These are phyloP conservation scores for Coccomyxa sp. DNA, from an alignment of 139 green algal species.

Conservation along the genomic window DNA sequence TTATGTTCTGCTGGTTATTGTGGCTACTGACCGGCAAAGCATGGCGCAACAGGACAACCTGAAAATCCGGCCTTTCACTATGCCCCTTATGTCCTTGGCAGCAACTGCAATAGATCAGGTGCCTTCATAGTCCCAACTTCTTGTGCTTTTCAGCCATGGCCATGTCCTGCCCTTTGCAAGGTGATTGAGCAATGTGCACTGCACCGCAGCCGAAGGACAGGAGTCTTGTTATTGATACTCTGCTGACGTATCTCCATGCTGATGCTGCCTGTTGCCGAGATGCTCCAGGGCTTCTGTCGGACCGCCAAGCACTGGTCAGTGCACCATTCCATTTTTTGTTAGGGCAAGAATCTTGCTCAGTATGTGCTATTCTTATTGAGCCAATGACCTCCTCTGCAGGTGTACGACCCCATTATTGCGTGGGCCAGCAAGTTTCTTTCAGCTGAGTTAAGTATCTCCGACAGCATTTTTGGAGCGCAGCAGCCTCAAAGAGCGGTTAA, in stretches of 20 bases:
- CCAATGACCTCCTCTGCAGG: background rate
- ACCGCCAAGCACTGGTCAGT: constrained; percentile 27
- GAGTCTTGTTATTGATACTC: constrained; percentile 57
- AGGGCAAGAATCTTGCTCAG: background rate
- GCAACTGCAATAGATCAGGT: constrained; percentile 87
- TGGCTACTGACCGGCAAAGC: too few species aligned
- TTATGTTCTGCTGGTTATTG: too few species aligned
- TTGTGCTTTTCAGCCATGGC: background rate
- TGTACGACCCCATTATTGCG: constrained; percentile 12
- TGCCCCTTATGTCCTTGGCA: constrained; percentile 90
- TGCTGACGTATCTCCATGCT: constrained; percentile 84
- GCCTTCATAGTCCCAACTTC: background rate
- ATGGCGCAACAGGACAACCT: constrained; percentile 15
- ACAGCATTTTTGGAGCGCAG: constrained; percentile 2
- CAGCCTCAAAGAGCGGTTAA: background rate
- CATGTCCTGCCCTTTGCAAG: background rate
- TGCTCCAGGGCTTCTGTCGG: constrained; percentile 33
- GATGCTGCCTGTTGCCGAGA: constrained; percentile 68
- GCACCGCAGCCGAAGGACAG: constrained; percentile 54
- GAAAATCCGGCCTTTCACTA: constrained; percentile 73
- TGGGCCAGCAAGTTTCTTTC: background rate
- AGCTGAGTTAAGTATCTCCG: background rate
- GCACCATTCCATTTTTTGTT: background rate
- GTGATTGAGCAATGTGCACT: background rate
- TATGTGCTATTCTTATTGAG: background rate